Conservation (phyloP, 1,139 yeast species). For the Saccharomycopsis hybrid region DNA sequence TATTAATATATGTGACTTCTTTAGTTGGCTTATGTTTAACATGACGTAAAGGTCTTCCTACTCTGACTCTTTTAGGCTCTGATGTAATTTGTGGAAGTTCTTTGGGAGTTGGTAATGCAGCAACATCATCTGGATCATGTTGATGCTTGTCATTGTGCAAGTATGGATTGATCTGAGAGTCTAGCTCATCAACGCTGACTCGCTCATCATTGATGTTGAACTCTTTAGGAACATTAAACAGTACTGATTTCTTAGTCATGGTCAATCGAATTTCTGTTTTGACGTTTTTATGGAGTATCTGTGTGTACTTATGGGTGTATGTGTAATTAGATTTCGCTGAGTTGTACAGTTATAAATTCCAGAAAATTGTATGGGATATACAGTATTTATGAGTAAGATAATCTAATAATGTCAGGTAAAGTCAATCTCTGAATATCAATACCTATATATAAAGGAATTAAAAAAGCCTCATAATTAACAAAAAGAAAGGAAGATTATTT, state of each 20-base stretch:
- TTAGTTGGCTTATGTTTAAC: constrained; percentile 33
- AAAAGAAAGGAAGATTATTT: no score
- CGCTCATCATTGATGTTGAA: constrained; percentile 16
- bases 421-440: no score
- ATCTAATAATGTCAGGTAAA: no score
- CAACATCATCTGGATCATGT: neutral
- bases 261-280: no score
- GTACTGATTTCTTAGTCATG: constrained; percentile 9
- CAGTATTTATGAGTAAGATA: no score
- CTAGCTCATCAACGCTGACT: constrained; percentile 16
- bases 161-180: constrained; percentile 16
- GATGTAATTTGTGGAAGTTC: constrained; percentile 12
- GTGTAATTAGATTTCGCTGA: no score
- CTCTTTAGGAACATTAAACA: constrained; percentile 1
- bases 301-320: no score
- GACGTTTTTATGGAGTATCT: no score
- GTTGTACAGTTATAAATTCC: no score
- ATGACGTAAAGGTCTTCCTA: constrained; percentile 37
- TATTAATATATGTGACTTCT: constrained; percentile 30
- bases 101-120: constrained; percentile 15
- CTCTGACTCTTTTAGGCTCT: constrained; percentile 27
- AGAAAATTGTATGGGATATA: no score
- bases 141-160: neutral
- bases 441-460: no score
- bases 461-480: no score